Evolutionary conservation across 805 yeast species (phyloP).

Genomic region (Sungouiella blattae): DNA sequence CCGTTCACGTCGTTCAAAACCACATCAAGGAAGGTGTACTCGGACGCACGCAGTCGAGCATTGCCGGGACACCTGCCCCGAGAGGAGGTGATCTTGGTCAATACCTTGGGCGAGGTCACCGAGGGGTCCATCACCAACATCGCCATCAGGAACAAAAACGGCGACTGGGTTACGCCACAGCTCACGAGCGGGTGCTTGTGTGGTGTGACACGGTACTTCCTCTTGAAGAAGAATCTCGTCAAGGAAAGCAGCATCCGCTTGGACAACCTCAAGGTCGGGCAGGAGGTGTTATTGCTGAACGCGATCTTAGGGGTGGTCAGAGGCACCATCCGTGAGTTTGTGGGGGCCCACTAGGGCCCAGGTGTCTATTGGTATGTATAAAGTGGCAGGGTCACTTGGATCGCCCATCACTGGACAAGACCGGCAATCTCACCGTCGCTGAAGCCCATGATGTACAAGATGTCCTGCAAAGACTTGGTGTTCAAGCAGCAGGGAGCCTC

Average conservation of each 20-base stretch:
- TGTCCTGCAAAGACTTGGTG: slow-evolving; percentile 66
- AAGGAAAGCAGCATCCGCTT: slow-evolving; percentile 49
- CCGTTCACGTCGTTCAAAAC: slow-evolving; percentile 89
- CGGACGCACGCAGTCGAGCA: slow-evolving; percentile 52
- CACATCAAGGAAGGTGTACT: slow-evolving; percentile 64
- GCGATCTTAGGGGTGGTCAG: slow-evolving; percentile 78
- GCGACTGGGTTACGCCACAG: slow-evolving; percentile 78
- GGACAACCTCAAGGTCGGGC: slow-evolving; percentile 57
- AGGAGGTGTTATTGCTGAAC: slow-evolving; percentile 69
- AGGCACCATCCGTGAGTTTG: slow-evolving; percentile 34
- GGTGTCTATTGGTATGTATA: neutral
- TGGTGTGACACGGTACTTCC: slow-evolving; percentile 72
- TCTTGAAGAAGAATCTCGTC: slow-evolving; percentile 52
- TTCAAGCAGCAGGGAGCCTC: slow-evolving; percentile 82
- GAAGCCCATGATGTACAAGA: slow-evolving; percentile 78
- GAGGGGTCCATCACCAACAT: slow-evolving; percentile 85
- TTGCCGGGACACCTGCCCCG: slow-evolving; percentile 40
- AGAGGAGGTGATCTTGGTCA: slow-evolving; percentile 68
- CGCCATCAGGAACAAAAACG: slow-evolving; percentile 51
- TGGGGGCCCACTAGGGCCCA: too few species aligned
- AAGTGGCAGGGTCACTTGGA: too few species aligned
- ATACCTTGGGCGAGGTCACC: slow-evolving; percentile 54
- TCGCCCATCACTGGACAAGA: slow-evolving; percentile 5
- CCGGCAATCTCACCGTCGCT: slow-evolving; percentile 49
- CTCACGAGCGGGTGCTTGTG: slow-evolving; percentile 76